Percentiles rank a stretch among this genome's conserved stretches.
phyloP scores from a whole-genome alignment of 129 eudicot genomes.

The Chrysanthemum makinoi region DNA sequence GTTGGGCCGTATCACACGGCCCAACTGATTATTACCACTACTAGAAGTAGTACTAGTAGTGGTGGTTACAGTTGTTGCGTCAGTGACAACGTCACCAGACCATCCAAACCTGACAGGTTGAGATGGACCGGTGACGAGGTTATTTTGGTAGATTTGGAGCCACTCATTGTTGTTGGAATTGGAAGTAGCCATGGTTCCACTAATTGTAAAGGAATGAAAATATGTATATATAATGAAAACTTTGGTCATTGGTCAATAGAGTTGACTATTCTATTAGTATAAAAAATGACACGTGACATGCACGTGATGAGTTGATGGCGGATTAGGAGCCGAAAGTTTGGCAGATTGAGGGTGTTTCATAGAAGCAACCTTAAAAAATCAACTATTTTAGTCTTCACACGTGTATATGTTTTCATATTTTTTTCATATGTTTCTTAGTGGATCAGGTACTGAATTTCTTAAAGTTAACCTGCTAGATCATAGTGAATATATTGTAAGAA shows the following conservation, averaged over 20 bases:
- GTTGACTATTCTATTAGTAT: conserved; percentile 10
- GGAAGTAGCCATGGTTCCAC: conserved; percentile 35
- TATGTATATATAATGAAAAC: conserved; percentile 27
- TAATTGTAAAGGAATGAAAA: conserved; percentile 18
- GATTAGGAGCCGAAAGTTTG: conserved; percentile 28
- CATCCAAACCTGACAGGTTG: neutral
- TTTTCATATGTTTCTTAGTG: neutral
- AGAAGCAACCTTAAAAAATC: conserved; percentile 31
- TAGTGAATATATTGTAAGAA: too few relatives aligned
- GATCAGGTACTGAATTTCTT: too few relatives aligned
- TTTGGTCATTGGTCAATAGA: conserved; percentile 31
- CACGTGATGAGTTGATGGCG: conserved; percentile 37
- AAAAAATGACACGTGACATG: conserved; percentile 28
- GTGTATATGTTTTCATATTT: neutral
- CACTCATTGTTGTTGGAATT: conserved; percentile 26
- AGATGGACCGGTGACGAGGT: conserved; percentile 20
- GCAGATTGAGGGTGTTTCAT: conserved; percentile 25
- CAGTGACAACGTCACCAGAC: conserved; percentile 21
- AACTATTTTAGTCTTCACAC: conserved; percentile 21
- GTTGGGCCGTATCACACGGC: conserved; percentile 52
- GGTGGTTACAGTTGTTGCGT: conserved; percentile 14
- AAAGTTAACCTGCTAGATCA: too few relatives aligned
- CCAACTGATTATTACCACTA: conserved; percentile 24
- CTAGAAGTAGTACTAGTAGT: conserved; percentile 6
- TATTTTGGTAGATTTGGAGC: conserved; percentile 35